Base-by-base conservation (phyloP, 257 asterid genomes). In the Przewalskia tangutica region DNA sequence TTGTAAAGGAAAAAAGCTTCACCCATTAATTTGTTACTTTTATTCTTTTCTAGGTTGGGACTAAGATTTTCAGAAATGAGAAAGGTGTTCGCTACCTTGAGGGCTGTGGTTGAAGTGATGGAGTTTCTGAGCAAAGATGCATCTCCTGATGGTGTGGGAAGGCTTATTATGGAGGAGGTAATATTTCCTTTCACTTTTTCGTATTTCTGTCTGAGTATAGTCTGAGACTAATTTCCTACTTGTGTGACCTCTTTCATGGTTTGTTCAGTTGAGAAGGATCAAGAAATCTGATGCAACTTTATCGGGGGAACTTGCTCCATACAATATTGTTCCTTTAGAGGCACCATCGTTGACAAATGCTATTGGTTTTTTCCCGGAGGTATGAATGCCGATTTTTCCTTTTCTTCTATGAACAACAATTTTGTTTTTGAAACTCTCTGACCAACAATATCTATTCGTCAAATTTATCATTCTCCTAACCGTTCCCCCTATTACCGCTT, bases 61-160 rank as follows among this genome's bases (percentile, higher is more conserved):
- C 86, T 56, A 76, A 89, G 92, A 84, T 87, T 86, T 86, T 87
- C 93, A 16, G 94, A 95, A 89, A 91, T 91, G 97, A 90, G 77
- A 85, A 91, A 88, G 88, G 97, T 93, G 62, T 90, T 92, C 87
- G 92, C 97, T 66, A 94, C 92, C 77, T 81, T 93, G 91, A 93
- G 95, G 91, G 99, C 99, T 81, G 86, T 95, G 87, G 91, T 95
- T 81, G 99, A 92, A 90, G 99, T 95, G 87, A 91, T 95, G 99
- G 98, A 94, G 86, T 87, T 84, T 80, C 92, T 95, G 51, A 94
- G 92, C 83, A 94, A 91, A 86, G 97, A 94, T 84, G 97, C 89
- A 40, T 84, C 93, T 60, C 89, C 97, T 34, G 93, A 86, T 85
- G 93, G 93, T 44, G 95, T 95, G 81, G 97, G 93, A 81, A 88